phyloP scores from a whole-genome alignment of 108 stramenopile species.

The Cyclotella distinguenda region DNA sequence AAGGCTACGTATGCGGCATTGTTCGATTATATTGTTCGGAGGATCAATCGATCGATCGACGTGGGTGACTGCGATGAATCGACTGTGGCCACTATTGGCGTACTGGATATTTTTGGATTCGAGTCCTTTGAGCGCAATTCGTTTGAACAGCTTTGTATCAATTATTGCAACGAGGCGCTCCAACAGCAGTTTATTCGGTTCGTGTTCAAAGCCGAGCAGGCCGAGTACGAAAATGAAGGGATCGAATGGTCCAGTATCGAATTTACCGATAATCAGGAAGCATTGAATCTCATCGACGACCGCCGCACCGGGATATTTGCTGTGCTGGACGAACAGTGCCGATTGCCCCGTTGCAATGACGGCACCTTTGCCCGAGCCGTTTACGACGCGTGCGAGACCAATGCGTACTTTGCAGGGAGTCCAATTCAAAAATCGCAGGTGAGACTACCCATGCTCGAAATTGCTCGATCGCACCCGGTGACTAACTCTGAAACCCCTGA shows the following conservation, averaged over 20 bases:
- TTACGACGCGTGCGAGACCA: conserved; percentile 64
- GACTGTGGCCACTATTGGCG: conserved; percentile 82
- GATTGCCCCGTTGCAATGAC: conserved; percentile 61
- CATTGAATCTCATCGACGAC: conserved; percentile 86
- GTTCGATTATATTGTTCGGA: conserved; percentile 86
- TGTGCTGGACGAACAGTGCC: conserved; percentile 82
- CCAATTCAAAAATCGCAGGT: conserved; percentile 61
- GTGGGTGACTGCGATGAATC: conserved; percentile 44
- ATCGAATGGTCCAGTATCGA: conserved; percentile 90
- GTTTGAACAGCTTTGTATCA: conserved; percentile 97
- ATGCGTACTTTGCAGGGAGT: conserved; percentile 57
- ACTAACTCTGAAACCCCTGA: not conserved
- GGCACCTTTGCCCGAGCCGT: conserved; percentile 58
- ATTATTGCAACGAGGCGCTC: conserved; percentile 93
- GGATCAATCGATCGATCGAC: conserved; percentile 87
- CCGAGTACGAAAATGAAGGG: conserved; percentile 80
- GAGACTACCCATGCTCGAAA: conserved; percentile 73
- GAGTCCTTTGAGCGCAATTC: conserved; percentile 92
- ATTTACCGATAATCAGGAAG: conserved; percentile 92
- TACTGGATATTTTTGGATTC: conserved; percentile 99
- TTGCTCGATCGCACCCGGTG: conserved; percentile 57
- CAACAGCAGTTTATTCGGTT: conserved; percentile 93
- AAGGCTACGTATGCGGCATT: conserved; percentile 92
- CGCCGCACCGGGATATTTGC: conserved; percentile 71
- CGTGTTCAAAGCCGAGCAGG: conserved; percentile 89